Evolutionary conservation across 768 basidiomycete genomes (phyloP).

Genomic region (Ephemerocybe angulata): DNA sequence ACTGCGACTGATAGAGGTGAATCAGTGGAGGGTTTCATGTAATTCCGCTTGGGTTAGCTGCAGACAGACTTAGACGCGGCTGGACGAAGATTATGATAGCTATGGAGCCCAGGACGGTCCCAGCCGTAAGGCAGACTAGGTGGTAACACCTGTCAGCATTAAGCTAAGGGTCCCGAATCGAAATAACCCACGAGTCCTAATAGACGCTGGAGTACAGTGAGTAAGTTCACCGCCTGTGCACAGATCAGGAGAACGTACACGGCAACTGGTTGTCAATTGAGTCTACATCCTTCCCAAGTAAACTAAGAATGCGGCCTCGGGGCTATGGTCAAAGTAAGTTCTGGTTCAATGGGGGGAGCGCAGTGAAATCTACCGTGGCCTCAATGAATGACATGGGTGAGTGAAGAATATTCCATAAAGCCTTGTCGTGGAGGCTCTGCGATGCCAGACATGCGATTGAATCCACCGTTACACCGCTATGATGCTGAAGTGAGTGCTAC

Average conservation of each 20-base stretch:
- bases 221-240: neutral
- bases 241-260: conserved; percentile 29
- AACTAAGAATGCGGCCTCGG: conserved; percentile 54
- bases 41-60: no score
- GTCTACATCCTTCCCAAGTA: conserved; percentile 66
- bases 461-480: conserved; percentile 51
- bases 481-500: no score
- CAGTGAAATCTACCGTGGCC: conserved; percentile 42
- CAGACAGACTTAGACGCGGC: conserved; percentile 53
- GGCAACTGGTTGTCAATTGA: conserved; percentile 58
- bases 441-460: conserved; percentile 57
- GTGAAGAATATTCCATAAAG: conserved; percentile 56
- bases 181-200: conserved; percentile 48
- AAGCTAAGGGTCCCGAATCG: neutral
- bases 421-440: conserved; percentile 55
- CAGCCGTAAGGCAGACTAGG: conserved; percentile 46
- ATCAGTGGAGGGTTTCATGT: no score
- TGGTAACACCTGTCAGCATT: neutral
- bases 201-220: conserved; percentile 39
- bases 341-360: no score
- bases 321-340: conserved; percentile 35
- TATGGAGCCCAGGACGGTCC: conserved; percentile 48
- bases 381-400: conserved; percentile 80
- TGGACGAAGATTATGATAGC: conserved; percentile 55
- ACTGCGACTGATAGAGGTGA: no score